Evolutionary conservation across 2,329 filamentous ascomycete species (phyloP).

Genomic region (Neonectria faginata): DNA sequence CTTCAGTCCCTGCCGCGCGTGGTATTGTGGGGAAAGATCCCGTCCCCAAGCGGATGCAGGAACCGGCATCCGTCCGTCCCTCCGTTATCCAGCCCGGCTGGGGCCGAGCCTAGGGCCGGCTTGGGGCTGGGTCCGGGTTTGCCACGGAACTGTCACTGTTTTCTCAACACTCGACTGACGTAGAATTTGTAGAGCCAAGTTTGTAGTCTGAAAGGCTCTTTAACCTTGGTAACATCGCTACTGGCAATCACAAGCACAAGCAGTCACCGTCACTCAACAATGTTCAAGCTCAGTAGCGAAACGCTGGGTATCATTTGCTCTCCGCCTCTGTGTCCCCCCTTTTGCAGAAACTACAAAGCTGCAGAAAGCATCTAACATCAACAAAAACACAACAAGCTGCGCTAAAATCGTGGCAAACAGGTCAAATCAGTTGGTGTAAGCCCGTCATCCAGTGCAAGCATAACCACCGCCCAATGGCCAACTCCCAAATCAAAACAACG

Average conservation of each 20-base stretch:
- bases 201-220: neutral
- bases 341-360: slow-evolving; percentile 25
- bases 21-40: slow-evolving; percentile 38
- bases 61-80: slow-evolving; percentile 27
- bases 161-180: neutral
- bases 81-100: slow-evolving; percentile 6
- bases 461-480: slow-evolving; percentile 11
- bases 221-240: neutral
- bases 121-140: slow-evolving; percentile 12
- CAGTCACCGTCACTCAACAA: neutral
- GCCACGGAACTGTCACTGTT: neutral
- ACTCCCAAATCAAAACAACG: slow-evolving; percentile 24
- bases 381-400: slow-evolving; percentile 24
- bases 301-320: slow-evolving; percentile 47
- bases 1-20: slow-evolving; percentile 21
- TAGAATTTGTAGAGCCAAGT: neutral
- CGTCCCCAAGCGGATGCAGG: slow-evolving; percentile 40
- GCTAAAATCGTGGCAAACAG: slow-evolving; percentile 28
- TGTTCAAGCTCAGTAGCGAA: slow-evolving; percentile 32
- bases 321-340: slow-evolving; percentile 33
- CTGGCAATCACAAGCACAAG: neutral
- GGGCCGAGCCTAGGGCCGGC: slow-evolving; percentile 3
- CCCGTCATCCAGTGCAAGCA: slow-evolving; percentile 15
- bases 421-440: slow-evolving; percentile 30
- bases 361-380: slow-evolving; percentile 33